phyloP scores from a whole-genome alignment of 306 rosid species.

The Cucurbita ficifolia region DNA sequence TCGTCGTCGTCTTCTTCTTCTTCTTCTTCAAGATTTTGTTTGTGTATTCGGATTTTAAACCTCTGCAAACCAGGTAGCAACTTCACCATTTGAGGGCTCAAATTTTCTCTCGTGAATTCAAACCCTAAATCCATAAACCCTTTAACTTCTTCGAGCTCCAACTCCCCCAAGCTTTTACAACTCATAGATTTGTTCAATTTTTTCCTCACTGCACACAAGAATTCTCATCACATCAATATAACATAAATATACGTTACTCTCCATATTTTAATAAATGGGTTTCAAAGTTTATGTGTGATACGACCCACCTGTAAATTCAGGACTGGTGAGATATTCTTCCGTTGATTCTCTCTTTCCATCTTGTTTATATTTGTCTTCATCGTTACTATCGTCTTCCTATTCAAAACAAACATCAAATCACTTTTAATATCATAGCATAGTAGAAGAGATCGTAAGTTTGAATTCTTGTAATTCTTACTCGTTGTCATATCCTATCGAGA shows the following conservation, averaged over 20 bases:
- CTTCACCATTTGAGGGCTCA: slow-evolving; percentile 47
- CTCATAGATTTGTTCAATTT: slow-evolving; percentile 49
- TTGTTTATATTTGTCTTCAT: slow-evolving; percentile 11
- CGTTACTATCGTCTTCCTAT: neutral
- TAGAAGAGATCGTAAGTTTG: too few species aligned
- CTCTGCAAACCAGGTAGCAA: slow-evolving; percentile 69
- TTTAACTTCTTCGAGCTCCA: slow-evolving; percentile 73
- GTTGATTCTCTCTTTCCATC: neutral
- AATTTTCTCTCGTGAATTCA: slow-evolving; percentile 36
- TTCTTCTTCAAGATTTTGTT: neutral
- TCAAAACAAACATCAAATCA: neutral
- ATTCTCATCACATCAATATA: neutral
- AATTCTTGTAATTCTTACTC: too few species aligned
- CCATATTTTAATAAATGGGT: neutral
- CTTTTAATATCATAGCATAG: too few species aligned
- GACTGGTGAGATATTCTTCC: slow-evolving; percentile 6
- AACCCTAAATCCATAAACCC: slow-evolving; percentile 86
- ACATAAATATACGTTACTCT: neutral
- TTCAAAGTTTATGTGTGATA: neutral
- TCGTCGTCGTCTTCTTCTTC: neutral
- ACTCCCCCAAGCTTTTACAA: slow-evolving; percentile 48
- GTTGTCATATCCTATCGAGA: too few species aligned
- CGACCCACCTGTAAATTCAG: neutral
- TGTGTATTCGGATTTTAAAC: slow-evolving; percentile 11
- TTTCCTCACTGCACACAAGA: neutral